These are phyloP conservation scores for Aristolochia californica DNA, from an alignment of 164 flowering plant genomes.

Conservation along the genomic window DNA sequence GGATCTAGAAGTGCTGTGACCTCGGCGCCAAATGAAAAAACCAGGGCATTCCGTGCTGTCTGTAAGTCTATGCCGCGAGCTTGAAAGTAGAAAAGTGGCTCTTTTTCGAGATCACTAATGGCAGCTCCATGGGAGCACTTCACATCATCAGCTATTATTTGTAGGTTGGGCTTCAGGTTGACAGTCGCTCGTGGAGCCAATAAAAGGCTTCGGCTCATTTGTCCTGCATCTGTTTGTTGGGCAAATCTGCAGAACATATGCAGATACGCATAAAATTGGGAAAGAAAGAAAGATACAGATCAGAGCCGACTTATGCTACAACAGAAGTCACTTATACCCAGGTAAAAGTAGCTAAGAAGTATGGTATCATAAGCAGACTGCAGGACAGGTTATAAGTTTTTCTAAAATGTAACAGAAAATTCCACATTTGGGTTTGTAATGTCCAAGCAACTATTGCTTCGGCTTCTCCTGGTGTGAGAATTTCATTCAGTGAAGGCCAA, in stretches of 20 bases:
- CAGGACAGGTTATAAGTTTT: no score
- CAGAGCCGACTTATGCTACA: no score
- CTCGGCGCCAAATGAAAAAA: slow-evolving; percentile 82
- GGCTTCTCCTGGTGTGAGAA: no score
- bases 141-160: slow-evolving; percentile 85
- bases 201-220: slow-evolving; percentile 82
- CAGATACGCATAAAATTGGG: no score
- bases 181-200: slow-evolving; percentile 82
- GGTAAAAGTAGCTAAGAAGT: no score
- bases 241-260: slow-evolving; percentile 48
- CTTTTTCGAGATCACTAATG: slow-evolving; percentile 77
- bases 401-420: no score
- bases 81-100: slow-evolving; percentile 75
- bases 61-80: slow-evolving; percentile 66
- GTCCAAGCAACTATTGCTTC: no score
- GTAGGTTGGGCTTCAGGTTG: slow-evolving; percentile 83
- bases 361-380: no score
- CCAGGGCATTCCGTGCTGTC: slow-evolving; percentile 70
- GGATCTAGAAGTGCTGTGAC: slow-evolving; percentile 47
- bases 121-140: slow-evolving; percentile 98
- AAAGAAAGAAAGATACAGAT: no score
- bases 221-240: slow-evolving; percentile 91
- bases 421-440: no score
- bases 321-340: no score
- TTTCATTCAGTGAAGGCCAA: no score